Conservation (phyloP, 257 asterid species). For the Coffea eugenioides region DNA sequence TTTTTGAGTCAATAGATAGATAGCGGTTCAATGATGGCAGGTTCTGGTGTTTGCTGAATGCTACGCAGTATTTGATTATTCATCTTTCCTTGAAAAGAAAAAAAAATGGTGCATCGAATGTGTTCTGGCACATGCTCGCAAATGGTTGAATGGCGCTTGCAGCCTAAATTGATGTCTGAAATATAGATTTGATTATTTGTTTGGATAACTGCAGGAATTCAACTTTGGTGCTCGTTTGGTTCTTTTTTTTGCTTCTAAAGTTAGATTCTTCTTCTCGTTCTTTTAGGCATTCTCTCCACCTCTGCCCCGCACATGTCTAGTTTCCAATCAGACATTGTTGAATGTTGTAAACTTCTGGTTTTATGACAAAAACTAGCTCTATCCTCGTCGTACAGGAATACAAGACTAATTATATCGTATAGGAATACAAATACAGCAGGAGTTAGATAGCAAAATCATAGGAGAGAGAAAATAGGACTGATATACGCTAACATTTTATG, state of each 20-base stretch:
- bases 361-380: no score
- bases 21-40: not conserved
- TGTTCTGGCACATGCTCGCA: not conserved
- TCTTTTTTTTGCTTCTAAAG: not conserved
- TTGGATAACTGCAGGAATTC: not conserved
- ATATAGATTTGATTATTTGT: not conserved
- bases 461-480: no score
- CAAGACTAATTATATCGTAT: no score
- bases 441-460: no score
- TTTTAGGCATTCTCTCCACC: not conserved
- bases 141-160: not conserved
- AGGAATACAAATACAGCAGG: no score
- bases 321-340: not conserved
- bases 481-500: not conserved
- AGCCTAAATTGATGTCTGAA: not conserved
- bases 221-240: not conserved
- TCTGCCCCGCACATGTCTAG: not conserved
- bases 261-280: not conserved
- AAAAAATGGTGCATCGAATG: not conserved
- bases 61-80: not conserved
- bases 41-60: not conserved
- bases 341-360: not conserved
- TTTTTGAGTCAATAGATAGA: not conserved
- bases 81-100: no score
- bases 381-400: no score